Evolutionary conservation across 2,329 filamentous ascomycete species (phyloP), one percentile per base, ranked within the genome.

Genomic region (Diaporthe sp.): DNA sequence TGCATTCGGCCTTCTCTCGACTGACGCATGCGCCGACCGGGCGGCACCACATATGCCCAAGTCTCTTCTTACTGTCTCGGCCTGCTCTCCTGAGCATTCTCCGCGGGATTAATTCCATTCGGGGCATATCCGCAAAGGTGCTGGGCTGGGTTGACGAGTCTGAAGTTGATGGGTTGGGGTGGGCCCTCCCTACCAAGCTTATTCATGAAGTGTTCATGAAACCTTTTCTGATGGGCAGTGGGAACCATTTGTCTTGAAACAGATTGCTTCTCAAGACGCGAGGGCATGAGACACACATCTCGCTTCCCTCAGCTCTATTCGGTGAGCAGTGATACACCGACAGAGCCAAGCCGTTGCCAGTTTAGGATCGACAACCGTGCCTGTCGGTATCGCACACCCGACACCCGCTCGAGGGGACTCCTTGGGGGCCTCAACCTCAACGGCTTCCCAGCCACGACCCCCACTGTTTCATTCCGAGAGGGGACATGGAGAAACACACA

Each of bases 331-430:
- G 47, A 39, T 53, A 68, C 63, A 68, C 47, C 63, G 63, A 68
- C 63, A 53, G 47, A 53, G 63, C 63, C 63, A 68, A 68, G 63
- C 63, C 44, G 63, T 68, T 68, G 63, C 47, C 63, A 68, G 63
- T 68, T 68, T 68, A 22, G 63, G 63, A 68, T 68, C 63, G 32
- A 68, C 63, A 68, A 39, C 63, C 63, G 63, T 53, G 63, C 63
- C 63, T 68, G 63, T 68, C 63, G 63, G 63, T 68, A 53, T 53
- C n/a, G 63, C 63, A 51, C 53, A 53, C 47, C 63, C 63, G 63
- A 68, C 63, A 53, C 47, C 63, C 63, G 63, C 63, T 53, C 47
- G 39, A 51, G 63, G 30, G 9, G 39, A 37, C 32, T 30, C 63
- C 47, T 68, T 51, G 63, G 44, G 44, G 27, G 22, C n/a, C 63